Percentiles rank a stretch among this genome's conserved stretches.
Conservation (phyloP, 495 filamentous ascomycete genomes). For the Aspergillus egyptiacus region DNA sequence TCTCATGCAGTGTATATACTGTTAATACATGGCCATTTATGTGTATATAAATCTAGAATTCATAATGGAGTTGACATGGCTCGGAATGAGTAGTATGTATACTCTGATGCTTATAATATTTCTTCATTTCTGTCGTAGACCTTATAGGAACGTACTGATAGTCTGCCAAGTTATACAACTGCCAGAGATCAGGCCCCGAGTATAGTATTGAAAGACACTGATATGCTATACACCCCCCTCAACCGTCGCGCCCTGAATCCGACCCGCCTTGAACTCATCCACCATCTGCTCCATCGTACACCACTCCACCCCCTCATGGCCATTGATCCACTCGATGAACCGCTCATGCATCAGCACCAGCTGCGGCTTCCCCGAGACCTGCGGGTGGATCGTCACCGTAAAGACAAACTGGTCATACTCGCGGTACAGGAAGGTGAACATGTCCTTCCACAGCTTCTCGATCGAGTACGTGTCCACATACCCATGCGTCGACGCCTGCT, state of each 20-base stretch:
- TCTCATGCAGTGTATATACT: too few species aligned
- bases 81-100: too few species aligned
- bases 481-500: slow-evolving; percentile 32
- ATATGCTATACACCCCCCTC: slow-evolving; percentile 1
- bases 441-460: slow-evolving; percentile 52
- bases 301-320: slow-evolving; percentile 43
- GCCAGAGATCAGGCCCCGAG: too few species aligned
- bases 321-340: slow-evolving; percentile 48
- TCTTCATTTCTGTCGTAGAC: too few species aligned
- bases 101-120: too few species aligned
- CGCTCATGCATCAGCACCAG: slow-evolving; percentile 55
- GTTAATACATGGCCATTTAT: too few species aligned
- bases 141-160: too few species aligned
- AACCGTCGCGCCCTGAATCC: neutral
- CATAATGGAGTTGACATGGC: too few species aligned
- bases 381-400: slow-evolving; percentile 53
- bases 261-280: slow-evolving; percentile 18
- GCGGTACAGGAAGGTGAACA: slow-evolving; percentile 56
- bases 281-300: slow-evolving; percentile 25
- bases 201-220: too few species aligned
- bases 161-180: too few species aligned
- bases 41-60: too few species aligned
- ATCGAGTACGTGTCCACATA: slow-evolving; percentile 52
- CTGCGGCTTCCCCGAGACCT: slow-evolving; percentile 59
- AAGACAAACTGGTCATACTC: slow-evolving; percentile 59